These are phyloP conservation scores for Mycosarcoma mackinlayi DNA, from an alignment of 1,284 basidiomycete species.

Conservation along the genomic window DNA sequence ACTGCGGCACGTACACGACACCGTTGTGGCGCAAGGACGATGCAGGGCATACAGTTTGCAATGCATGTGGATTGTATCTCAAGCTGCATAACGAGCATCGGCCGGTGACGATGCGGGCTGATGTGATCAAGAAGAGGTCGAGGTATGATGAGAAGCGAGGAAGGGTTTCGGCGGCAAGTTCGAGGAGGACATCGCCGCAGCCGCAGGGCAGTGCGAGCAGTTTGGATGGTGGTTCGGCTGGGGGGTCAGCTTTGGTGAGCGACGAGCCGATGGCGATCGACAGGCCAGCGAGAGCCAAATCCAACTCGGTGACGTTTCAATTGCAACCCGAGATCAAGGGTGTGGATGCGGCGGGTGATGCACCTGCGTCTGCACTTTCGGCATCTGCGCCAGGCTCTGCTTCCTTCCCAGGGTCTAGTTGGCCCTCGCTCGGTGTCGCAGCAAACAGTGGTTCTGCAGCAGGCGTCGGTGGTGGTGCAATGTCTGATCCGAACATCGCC, in stretches of 20 bases:
- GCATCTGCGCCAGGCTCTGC: constrained; percentile 24
- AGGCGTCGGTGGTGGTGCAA: neutral
- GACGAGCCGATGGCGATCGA: constrained; percentile 30
- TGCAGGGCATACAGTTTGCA: constrained; percentile 61
- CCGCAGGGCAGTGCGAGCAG: constrained; percentile 15
- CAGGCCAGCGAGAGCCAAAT: constrained; percentile 22
- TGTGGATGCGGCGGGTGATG: neutral
- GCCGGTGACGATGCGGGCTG: constrained; percentile 61
- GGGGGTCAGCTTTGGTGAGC: neutral
- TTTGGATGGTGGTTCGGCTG: neutral
- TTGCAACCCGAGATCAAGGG: constrained; percentile 6
- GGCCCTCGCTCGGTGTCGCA: constrained; percentile 15
- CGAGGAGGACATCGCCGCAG: constrained; percentile 40
- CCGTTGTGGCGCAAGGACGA: constrained; percentile 65
- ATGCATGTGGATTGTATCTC: constrained; percentile 62
- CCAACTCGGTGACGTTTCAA: constrained; percentile 29
- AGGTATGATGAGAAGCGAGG: constrained; percentile 59
- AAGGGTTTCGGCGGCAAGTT: constrained; percentile 21
- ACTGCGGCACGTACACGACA: constrained; percentile 66
- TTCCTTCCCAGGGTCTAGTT: constrained; percentile 1
- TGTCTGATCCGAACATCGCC: constrained; percentile 9
- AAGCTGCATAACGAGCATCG: constrained; percentile 63
- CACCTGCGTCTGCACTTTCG: neutral
- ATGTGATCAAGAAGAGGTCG: constrained; percentile 64
- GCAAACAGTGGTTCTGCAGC: too few relatives aligned